phyloP scores from a whole-genome alignment of 2,329 filamentous ascomycete species.

The Stagonosporopsis tanaceti region DNA sequence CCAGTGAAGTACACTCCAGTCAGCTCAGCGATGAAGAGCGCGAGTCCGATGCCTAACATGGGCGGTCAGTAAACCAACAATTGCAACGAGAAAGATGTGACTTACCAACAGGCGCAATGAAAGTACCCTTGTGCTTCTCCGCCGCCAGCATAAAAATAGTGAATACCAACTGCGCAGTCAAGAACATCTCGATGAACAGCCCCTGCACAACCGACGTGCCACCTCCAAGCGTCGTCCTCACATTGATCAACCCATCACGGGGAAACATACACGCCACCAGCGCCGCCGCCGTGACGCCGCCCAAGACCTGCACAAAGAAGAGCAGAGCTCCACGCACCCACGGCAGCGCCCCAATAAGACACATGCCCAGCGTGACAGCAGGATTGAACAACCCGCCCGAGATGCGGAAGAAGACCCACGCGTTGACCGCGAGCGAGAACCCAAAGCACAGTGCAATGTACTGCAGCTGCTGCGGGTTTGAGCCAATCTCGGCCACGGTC shows the following conservation, averaged over 20 bases:
- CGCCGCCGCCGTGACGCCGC: slow-evolving; percentile 36
- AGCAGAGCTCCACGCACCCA: slow-evolving; percentile 27
- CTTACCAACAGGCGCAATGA: slow-evolving; percentile 68
- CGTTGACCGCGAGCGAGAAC: slow-evolving; percentile 53
- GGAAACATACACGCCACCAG: slow-evolving; percentile 37
- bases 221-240: slow-evolving; percentile 24
- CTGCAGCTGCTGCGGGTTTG: slow-evolving; percentile 48
- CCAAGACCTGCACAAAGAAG: slow-evolving; percentile 34
- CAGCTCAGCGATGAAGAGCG: slow-evolving; percentile 65
- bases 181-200: slow-evolving; percentile 33
- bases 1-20: slow-evolving; percentile 57
- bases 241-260: slow-evolving; percentile 27
- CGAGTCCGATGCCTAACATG: slow-evolving; percentile 57
- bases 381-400: slow-evolving; percentile 38
- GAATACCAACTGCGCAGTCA: slow-evolving; percentile 42
- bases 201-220: slow-evolving; percentile 28
- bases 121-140: slow-evolving; percentile 64
- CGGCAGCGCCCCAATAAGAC: slow-evolving; percentile 25
- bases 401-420: slow-evolving; percentile 45
- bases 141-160: slow-evolving; percentile 66
- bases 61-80: not conserved
- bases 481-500: slow-evolving; percentile 32
- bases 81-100: not conserved
- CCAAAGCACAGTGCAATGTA: slow-evolving; percentile 53
- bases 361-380: slow-evolving; percentile 45